Conservation (phyloP, 352 stramenopile species). For the Phytophthora megakarya region DNA sequence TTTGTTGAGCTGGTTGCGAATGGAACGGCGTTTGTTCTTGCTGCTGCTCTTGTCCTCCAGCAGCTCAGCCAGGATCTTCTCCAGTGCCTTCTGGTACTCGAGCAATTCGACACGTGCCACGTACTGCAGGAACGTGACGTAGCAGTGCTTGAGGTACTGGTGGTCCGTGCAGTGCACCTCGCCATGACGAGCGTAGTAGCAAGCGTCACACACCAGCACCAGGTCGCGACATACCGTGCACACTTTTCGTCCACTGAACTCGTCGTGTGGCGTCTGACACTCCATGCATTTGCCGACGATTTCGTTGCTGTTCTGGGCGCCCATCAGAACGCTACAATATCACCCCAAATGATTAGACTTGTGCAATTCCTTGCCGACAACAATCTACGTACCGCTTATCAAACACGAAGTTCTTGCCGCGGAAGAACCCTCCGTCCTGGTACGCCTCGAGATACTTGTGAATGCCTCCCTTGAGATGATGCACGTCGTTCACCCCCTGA, state of each 20-base stretch:
- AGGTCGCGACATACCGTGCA: conserved; percentile 77
- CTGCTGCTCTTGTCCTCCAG: conserved; percentile 60
- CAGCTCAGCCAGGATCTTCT: conserved; percentile 53
- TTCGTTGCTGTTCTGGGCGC: conserved; percentile 53
- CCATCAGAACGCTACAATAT: conserved; percentile 58
- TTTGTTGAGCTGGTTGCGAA: conserved; percentile 75
- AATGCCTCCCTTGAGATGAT: conserved; percentile 77
- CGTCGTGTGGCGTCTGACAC: conserved; percentile 58
- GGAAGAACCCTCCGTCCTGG: conserved; percentile 66
- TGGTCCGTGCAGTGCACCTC: conserved; percentile 79
- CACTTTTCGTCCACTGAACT: conserved; percentile 71
- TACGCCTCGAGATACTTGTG: conserved; percentile 77
- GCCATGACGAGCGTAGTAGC: conserved; percentile 59
- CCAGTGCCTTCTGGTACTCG: conserved; percentile 48
- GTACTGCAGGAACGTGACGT: conserved; percentile 77
- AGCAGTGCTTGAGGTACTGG: conserved; percentile 75
- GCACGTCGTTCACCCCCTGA: conserved; percentile 58
- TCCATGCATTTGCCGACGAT: conserved; percentile 78
- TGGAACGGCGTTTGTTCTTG: conserved; percentile 74
- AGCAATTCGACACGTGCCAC: conserved; percentile 49
- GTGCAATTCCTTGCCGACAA: background rate
- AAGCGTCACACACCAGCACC: conserved; percentile 69
- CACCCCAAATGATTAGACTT: conserved; percentile 1
- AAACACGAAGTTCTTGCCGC: conserved; percentile 83
- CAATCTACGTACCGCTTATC: conserved; percentile 66